Evolutionary conservation across 257 asterid genomes (phyloP).

Genomic region (Capsicum baccatum): DNA sequence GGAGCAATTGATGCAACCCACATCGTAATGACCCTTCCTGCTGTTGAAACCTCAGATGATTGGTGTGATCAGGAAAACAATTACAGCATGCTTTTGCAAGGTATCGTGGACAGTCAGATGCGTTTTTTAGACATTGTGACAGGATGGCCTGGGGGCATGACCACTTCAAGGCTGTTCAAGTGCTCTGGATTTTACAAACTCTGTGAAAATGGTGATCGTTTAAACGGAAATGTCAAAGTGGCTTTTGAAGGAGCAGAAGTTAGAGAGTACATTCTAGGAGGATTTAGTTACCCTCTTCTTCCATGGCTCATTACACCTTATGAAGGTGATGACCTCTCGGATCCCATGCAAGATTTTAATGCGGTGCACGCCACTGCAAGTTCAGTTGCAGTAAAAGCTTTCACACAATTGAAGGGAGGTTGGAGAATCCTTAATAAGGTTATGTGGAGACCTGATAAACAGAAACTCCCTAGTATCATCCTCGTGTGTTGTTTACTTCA

Average conservation of each 20-base stretch:
- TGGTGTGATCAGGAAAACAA: conserved; percentile 93
- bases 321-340: conserved; percentile 49
- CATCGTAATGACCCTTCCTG: conserved; percentile 91
- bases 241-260: conserved; percentile 49
- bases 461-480: conserved; percentile 87
- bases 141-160: conserved; percentile 99
- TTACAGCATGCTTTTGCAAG: conserved; percentile 93
- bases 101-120: conserved; percentile 70
- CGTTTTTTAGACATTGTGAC: conserved; percentile 84
- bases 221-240: conserved; percentile 50
- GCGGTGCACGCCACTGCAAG: conserved; percentile 58
- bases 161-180: conserved; percentile 67
- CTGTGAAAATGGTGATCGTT: conserved; percentile 69
- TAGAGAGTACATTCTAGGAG: conserved; percentile 84
- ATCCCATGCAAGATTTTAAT: conserved; percentile 46
- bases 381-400: conserved; percentile 63
- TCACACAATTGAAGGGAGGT: conserved; percentile 79
- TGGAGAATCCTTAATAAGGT: conserved; percentile 98
- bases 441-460: conserved; percentile 96
- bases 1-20: conserved; percentile 94
- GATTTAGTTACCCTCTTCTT: conserved; percentile 78
- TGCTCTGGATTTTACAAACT: conserved; percentile 81
- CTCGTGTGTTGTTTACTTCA: conserved; percentile 92
- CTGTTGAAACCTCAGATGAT: conserved; percentile 89
- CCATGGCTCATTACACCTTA: conserved; percentile 91